Evolutionary conservation across 2,329 filamentous ascomycete species (phyloP).

Genomic region (Rhynchosporium agropyri): DNA sequence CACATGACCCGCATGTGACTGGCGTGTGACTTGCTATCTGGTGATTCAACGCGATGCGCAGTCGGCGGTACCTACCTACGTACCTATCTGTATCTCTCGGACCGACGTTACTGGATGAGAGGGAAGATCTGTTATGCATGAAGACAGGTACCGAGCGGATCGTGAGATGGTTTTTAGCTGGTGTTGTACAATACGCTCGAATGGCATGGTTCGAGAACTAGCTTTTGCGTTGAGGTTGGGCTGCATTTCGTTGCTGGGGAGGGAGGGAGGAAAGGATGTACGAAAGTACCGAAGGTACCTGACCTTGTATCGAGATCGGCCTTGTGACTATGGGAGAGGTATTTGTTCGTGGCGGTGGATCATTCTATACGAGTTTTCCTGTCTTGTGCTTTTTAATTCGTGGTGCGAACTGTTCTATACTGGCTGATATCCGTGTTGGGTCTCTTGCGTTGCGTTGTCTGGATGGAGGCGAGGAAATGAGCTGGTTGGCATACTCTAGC

Average conservation of each 20-base stretch:
- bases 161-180: conserved; percentile 7
- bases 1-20: conserved; percentile 16
- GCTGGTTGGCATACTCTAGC: too few species aligned
- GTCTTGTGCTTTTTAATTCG: conserved; percentile 11
- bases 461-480: not conserved
- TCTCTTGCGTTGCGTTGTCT: not conserved
- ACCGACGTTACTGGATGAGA: conserved; percentile 7
- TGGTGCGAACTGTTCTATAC: not conserved
- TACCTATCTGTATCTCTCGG: not conserved
- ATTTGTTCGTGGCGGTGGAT: not conserved
- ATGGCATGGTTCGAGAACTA: not conserved
- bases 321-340: not conserved
- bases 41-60: too few species aligned
- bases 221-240: conserved; percentile 1
- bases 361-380: not conserved
- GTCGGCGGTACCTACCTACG: too few species aligned
- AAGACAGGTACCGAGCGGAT: not conserved
- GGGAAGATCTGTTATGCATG: not conserved
- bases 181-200: not conserved
- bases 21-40: too few species aligned
- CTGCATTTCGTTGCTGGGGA: conserved; percentile 7
- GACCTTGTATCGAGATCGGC: not conserved
- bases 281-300: not conserved
- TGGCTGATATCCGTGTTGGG: not conserved
- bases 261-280: not conserved